Evolutionary conservation across 768 basidiomycete species (phyloP).

Genomic region (Collybia nuda): DNA sequence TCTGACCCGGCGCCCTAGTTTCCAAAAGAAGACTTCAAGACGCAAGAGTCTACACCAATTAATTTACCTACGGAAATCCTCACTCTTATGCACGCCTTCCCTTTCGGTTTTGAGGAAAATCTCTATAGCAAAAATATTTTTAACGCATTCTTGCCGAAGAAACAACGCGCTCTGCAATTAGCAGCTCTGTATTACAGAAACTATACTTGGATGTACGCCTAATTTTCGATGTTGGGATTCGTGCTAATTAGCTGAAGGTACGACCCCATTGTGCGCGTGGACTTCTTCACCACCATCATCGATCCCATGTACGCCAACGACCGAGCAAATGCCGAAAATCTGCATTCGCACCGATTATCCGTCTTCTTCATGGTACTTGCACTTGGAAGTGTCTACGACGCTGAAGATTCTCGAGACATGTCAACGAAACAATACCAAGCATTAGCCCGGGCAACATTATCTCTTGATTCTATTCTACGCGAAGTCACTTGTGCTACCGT

Average conservation of each 20-base stretch:
- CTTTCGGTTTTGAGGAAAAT: constrained; percentile 43
- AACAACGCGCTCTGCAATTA: constrained; percentile 36
- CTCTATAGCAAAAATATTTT: constrained; percentile 37
- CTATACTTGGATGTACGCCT: constrained; percentile 47
- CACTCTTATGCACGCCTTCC: constrained; percentile 46
- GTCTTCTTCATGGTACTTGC: constrained; percentile 54
- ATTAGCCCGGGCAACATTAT: constrained; percentile 46
- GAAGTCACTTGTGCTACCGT: constrained; percentile 47
- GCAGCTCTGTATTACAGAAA: constrained; percentile 41
- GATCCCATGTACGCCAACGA: constrained; percentile 40
- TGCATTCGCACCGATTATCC: constrained; percentile 49
- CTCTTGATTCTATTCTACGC: constrained; percentile 40
- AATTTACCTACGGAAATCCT: constrained; percentile 43
- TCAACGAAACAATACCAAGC: constrained; percentile 44
- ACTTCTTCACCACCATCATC: constrained; percentile 40
- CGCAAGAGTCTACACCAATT: constrained; percentile 18
- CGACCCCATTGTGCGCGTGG: constrained; percentile 40
- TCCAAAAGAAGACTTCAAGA: constrained; percentile 18
- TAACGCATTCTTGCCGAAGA: constrained; percentile 37
- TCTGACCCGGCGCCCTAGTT: constrained; percentile 9
- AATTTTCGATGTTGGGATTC: not conserved
- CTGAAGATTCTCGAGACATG: constrained; percentile 26
- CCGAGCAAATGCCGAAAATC: constrained; percentile 25
- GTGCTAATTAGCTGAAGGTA: constrained; percentile 30
- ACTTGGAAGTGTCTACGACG: constrained; percentile 45